Conservation (phyloP, 202 grass and related monocot genomes). For the Panicum virgatum region DNA sequence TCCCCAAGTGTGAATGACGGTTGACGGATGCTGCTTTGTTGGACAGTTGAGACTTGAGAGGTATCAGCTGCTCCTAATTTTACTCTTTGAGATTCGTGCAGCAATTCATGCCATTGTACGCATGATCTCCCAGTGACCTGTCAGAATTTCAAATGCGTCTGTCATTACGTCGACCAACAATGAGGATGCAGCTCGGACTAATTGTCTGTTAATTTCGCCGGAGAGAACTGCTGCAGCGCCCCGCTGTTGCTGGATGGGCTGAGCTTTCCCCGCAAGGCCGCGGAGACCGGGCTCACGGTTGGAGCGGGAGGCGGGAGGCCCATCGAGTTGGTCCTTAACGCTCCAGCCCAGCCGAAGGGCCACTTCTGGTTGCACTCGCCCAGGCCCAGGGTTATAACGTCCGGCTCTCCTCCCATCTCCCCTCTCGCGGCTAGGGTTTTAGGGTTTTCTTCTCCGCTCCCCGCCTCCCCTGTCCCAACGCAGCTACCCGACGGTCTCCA, state of each 20-base stretch:
- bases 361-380: background rate
- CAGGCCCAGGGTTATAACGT: slow-evolving; percentile 34
- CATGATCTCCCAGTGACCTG: background rate
- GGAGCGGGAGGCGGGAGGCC: too few species aligned
- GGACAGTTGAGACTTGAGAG: background rate
- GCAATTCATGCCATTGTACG: background rate
- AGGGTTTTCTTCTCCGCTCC: slow-evolving; percentile 22
- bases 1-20: background rate
- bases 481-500: slow-evolving; percentile 29
- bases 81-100: background rate
- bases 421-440: slow-evolving; percentile 46
- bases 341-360: background rate
- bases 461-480: background rate
- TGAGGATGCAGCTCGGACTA: background rate
- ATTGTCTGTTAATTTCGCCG: background rate
- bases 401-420: background rate
- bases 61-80: background rate
- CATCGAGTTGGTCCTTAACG: background rate
- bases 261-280: background rate
- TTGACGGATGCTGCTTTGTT: background rate
- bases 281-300: too few species aligned
- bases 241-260: background rate
- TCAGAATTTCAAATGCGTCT: background rate
- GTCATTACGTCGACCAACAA: background rate
- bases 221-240: too few species aligned